Conservation (phyloP, 1,284 basidiomycete species). For the Boletus austroedulis region DNA sequence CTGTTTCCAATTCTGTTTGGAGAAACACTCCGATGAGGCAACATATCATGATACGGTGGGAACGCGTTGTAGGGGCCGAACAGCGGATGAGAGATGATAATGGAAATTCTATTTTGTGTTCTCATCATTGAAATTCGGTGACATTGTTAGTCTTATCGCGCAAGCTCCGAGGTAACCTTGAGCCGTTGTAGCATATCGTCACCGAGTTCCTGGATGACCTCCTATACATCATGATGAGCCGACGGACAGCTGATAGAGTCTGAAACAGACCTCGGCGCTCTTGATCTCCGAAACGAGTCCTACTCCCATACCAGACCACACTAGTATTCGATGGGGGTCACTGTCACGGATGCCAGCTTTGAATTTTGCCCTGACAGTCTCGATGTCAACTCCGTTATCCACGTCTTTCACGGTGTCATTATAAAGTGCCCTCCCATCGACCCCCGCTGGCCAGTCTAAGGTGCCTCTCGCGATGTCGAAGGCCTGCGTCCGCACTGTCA, state of each 20-base stretch:
- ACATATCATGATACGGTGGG: slow-evolving; percentile 24
- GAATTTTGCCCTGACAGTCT: slow-evolving; percentile 45
- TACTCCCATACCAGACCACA: slow-evolving; percentile 72
- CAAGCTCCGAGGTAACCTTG: slow-evolving; percentile 24
- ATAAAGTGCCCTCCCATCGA: slow-evolving; percentile 52
- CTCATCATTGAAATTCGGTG: slow-evolving; percentile 26
- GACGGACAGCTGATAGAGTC: background rate
- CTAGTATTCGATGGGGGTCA: slow-evolving; percentile 51
- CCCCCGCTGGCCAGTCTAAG: slow-evolving; percentile 62
- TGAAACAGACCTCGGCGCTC: slow-evolving; percentile 51
- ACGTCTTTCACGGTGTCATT: slow-evolving; percentile 56
- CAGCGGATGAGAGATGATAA: slow-evolving; percentile 3
- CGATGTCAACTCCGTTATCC: slow-evolving; percentile 49
- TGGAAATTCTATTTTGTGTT: slow-evolving; percentile 7
- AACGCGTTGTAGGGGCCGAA: slow-evolving; percentile 11
- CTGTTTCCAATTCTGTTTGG: slow-evolving; percentile 8
- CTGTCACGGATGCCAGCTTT: slow-evolving; percentile 42
- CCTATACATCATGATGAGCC: slow-evolving; percentile 35
- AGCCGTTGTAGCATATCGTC: slow-evolving; percentile 42
- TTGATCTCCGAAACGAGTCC: slow-evolving; percentile 55
- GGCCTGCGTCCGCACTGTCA: slow-evolving; percentile 60
- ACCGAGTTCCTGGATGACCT: slow-evolving; percentile 50
- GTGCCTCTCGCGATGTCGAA: slow-evolving; percentile 63
- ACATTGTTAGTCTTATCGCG: slow-evolving; percentile 18
- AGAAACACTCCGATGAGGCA: slow-evolving; percentile 7